phyloP scores from a whole-genome alignment of 148 eudicot genomes.

The Rhododendron henanense region DNA sequence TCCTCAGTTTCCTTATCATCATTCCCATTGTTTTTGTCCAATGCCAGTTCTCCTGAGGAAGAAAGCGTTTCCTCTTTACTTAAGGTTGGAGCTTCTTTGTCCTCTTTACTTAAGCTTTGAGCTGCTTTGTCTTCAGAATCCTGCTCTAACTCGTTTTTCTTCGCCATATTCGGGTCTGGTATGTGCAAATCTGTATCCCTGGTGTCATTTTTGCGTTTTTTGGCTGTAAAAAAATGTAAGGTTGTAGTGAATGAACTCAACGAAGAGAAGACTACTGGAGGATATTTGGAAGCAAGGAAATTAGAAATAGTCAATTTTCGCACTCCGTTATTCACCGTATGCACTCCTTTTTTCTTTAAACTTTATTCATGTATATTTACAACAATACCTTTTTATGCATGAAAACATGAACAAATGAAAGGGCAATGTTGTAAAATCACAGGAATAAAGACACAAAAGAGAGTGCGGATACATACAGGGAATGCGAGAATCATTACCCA shows the following conservation, averaged over 20 bases:
- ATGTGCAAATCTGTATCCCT: conserved; percentile 14
- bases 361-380: not conserved
- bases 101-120: conserved; percentile 24
- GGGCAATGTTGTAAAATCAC: conserved; percentile 11
- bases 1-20: conserved; percentile 19
- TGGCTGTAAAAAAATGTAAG: conserved; percentile 46
- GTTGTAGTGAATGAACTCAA: not conserved
- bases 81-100: conserved; percentile 32
- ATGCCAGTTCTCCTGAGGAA: conserved; percentile 20
- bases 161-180: conserved; percentile 16
- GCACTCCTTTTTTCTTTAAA: not conserved
- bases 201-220: not conserved
- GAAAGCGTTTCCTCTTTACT: conserved; percentile 22
- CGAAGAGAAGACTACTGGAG: not conserved
- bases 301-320: not conserved
- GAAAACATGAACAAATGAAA: not conserved
- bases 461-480: not conserved
- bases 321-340: conserved; percentile 22
- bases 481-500: not conserved
- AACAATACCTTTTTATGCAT: not conserved
- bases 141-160: conserved; percentile 22
- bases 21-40: conserved; percentile 15
- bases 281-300: conserved; percentile 7
- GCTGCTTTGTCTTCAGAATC: conserved; percentile 30
- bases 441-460: not conserved